Evolutionary conservation across 2,329 filamentous ascomycete species (phyloP).

Genomic region (Phaeosphaeriaceae sp.): DNA sequence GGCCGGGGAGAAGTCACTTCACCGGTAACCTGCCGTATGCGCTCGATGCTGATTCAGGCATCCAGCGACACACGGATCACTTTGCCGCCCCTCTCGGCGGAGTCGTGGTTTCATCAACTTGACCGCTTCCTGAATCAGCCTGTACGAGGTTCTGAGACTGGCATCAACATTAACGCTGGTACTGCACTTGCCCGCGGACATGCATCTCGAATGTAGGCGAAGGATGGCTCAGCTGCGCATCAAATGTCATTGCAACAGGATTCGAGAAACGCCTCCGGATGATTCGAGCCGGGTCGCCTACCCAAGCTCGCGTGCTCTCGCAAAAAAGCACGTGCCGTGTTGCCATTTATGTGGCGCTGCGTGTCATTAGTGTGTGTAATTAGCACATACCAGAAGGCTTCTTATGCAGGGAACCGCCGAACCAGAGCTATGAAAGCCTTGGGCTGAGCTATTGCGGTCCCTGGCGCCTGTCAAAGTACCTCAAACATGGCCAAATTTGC

Average conservation of each 20-base stretch:
- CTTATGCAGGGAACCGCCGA: conserved; percentile 4
- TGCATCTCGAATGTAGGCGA: background rate
- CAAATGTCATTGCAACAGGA: background rate
- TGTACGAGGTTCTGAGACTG: background rate
- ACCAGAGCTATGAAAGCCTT: background rate
- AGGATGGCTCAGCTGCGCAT: background rate
- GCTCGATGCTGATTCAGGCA: background rate
- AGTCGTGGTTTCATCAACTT: conserved; percentile 2
- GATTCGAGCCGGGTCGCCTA: background rate
- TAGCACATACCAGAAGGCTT: conserved; percentile 1
- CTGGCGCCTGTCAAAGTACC: conserved; percentile 8
- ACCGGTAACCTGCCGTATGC: conserved; percentile 2
- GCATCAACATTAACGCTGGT: background rate
- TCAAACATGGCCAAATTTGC: conserved; percentile 1
- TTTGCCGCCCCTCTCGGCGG: background rate
- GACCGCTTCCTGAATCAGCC: background rate
- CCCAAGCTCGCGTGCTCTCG: background rate
- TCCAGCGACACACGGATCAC: background rate
- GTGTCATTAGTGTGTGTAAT: conserved; percentile 7
- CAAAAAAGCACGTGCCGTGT: conserved; percentile 4
- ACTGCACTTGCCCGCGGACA: background rate
- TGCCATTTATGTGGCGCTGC: conserved; percentile 1
- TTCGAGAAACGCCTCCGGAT: background rate
- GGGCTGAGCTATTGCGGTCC: conserved; percentile 3
- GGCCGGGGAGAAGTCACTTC: background rate